Evolutionary conservation across 2,329 filamentous ascomycete genomes (phyloP).

Genomic region (Fusarium sp.): DNA sequence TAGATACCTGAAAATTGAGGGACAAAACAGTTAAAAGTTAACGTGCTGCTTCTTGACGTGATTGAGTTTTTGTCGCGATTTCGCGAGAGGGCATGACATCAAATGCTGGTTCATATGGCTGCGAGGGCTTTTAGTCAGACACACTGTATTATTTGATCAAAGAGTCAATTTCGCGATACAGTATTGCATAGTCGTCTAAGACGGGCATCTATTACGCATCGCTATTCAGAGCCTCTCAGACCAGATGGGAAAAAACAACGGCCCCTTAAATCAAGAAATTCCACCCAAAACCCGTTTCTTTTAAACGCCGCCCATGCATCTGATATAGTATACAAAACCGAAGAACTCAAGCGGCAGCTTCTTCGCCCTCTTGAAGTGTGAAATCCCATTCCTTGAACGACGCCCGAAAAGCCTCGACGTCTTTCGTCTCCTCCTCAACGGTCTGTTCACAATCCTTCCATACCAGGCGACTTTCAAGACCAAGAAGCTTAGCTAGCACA

Average conservation of each 20-base stretch:
- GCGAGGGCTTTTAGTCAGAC: background rate
- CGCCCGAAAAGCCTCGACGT: conserved; percentile 81
- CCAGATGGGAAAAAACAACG: background rate
- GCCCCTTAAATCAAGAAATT: conserved; percentile 1
- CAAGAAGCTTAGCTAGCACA: conserved; percentile 88
- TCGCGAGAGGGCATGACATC: background rate
- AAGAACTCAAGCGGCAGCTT: conserved; percentile 10
- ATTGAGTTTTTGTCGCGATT: background rate
- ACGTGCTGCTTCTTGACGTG: conserved; percentile 8
- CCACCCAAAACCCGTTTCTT: conserved; percentile 3
- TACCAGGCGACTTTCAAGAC: conserved; percentile 78
- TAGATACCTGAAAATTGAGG: conserved; percentile 44
- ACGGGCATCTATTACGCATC: background rate
- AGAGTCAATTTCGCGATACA: background rate
- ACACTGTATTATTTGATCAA: background rate
- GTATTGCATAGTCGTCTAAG: background rate
- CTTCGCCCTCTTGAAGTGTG: conserved; percentile 54
- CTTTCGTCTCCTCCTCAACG: conserved; percentile 78
- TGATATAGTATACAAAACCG: background rate
- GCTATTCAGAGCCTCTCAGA: background rate
- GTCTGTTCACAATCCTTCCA: conserved; percentile 89
- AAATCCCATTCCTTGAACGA: conserved; percentile 92
- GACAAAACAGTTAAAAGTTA: conserved; percentile 44
- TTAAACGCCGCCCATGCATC: conserved; percentile 36
- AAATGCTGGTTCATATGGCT: background rate